These are phyloP conservation scores for Monosporascus sp. DNA, from an alignment of 2,329 filamentous ascomycete genomes.

Conservation along the genomic window DNA sequence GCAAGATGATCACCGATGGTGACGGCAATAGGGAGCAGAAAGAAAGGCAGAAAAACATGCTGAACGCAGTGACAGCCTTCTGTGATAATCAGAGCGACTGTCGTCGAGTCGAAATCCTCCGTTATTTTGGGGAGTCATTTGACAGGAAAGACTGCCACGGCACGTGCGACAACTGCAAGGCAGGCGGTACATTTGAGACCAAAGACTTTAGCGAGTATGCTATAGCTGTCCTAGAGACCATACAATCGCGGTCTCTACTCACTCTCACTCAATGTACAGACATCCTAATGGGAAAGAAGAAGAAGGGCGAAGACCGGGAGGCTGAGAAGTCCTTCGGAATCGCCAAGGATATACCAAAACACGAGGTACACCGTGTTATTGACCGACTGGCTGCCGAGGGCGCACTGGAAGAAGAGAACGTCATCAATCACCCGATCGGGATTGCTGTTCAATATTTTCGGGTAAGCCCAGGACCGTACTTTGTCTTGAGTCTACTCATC, in stretches of 20 bases:
- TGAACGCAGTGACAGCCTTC: constrained; percentile 77
- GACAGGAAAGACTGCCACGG: constrained; percentile 62
- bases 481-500: constrained; percentile 9
- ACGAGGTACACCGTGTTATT: constrained; percentile 80
- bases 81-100: constrained; percentile 89
- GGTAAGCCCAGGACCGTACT: constrained; percentile 37
- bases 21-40: constrained; percentile 76
- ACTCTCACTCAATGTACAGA: constrained; percentile 81
- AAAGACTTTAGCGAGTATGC: constrained; percentile 76
- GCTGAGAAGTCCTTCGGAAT: constrained; percentile 61
- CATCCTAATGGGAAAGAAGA: constrained; percentile 67
- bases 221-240: constrained; percentile 62
- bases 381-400: constrained; percentile 68
- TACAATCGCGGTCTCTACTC: constrained; percentile 56
- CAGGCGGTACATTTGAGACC: constrained; percentile 62
- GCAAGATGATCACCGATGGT: constrained; percentile 76
- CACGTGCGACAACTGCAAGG: constrained; percentile 86
- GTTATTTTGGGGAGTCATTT: constrained; percentile 92
- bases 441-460: constrained; percentile 72
- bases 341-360: constrained; percentile 64
- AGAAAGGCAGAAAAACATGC: constrained; percentile 76
- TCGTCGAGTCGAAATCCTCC: constrained; percentile 77
- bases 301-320: constrained; percentile 45
- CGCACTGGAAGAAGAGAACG: constrained; percentile 66
- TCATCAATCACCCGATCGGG: constrained; percentile 51